Evolutionary conservation across 169 alveolate species (phyloP).

Genomic region (Plasmodium malariae): DNA sequence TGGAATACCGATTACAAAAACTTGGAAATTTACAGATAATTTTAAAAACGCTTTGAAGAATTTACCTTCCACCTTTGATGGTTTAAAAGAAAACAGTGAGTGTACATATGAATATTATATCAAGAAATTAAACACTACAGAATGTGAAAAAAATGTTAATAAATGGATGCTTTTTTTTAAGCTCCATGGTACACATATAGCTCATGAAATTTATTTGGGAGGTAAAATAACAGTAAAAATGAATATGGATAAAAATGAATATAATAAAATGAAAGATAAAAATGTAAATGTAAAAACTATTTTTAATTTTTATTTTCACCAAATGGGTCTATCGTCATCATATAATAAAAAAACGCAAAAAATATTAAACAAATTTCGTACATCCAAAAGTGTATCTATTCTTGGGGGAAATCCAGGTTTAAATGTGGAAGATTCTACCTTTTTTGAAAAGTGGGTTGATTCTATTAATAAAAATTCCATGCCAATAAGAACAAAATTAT

Average conservation of each 20-base stretch:
- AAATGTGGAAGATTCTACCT: constrained; percentile 79
- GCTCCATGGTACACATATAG: constrained; percentile 89
- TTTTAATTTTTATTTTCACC: constrained; percentile 79
- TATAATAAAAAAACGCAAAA: constrained; percentile 5
- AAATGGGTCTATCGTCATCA: constrained; percentile 60
- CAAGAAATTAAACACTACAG: constrained; percentile 75
- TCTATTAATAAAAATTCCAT: constrained; percentile 82
- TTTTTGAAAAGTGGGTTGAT: constrained; percentile 82
- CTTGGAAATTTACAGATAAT: constrained; percentile 78
- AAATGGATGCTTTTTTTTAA: constrained; percentile 88
- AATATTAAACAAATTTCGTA: constrained; percentile 28
- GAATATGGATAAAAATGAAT: constrained; percentile 83
- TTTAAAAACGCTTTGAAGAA: constrained; percentile 79
- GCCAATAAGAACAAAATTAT: constrained; percentile 85
- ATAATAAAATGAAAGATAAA: constrained; percentile 77
- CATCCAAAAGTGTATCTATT: constrained; percentile 76
- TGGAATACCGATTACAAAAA: constrained; percentile 82
- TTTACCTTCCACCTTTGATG: constrained; percentile 74
- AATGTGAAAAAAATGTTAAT: constrained; percentile 81
- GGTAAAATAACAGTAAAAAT: constrained; percentile 89
- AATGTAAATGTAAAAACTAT: constrained; percentile 81
- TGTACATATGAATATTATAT: constrained; percentile 73
- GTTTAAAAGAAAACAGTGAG: constrained; percentile 69
- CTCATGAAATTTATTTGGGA: constrained; percentile 87
- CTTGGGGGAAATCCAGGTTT: constrained; percentile 86